Evolutionary conservation across 257 asterid species (phyloP).

Genomic region (Jasminum sambac): DNA sequence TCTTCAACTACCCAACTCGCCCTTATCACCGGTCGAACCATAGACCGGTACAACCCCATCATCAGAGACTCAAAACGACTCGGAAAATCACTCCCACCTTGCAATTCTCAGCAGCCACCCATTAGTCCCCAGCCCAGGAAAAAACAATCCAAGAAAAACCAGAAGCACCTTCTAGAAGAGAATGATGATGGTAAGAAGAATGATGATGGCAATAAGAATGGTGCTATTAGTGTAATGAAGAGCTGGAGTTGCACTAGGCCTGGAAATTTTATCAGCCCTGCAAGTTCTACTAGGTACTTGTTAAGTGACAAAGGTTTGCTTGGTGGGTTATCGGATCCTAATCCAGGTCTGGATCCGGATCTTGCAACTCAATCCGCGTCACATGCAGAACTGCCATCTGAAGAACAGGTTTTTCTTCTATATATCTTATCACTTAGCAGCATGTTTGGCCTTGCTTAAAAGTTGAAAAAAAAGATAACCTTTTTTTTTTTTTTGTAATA

Average conservation of each 20-base stretch:
- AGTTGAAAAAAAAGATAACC: background rate
- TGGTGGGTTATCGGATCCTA: constrained; percentile 37
- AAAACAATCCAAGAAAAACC: constrained; percentile 26
- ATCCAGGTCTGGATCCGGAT: constrained; percentile 25
- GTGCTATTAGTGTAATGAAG: constrained; percentile 18
- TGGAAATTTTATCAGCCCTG: constrained; percentile 64
- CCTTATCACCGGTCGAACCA: background rate
- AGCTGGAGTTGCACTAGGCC: constrained; percentile 65
- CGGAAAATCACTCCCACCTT: constrained; percentile 26
- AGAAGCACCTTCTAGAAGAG: constrained; percentile 20
- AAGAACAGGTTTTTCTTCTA: constrained; percentile 44
- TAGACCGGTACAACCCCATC: constrained; percentile 57
- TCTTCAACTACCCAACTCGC: background rate
- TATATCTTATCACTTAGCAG: background rate
- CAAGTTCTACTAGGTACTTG: constrained; percentile 65
- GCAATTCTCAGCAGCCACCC: constrained; percentile 28
- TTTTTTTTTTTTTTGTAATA: background rate
- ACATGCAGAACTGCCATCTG: constrained; percentile 23
- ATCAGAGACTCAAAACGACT: constrained; percentile 44
- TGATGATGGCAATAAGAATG: background rate
- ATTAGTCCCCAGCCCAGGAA: constrained; percentile 30
- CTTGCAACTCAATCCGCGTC: constrained; percentile 17
- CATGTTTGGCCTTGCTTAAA: background rate
- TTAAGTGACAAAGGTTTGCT: constrained; percentile 50
- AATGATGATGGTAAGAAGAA: constrained; percentile 24